Evolutionary conservation across 2,329 filamentous ascomycete genomes (phyloP), one percentile per base, ranked within the genome.

Genomic region (Chrysosporium queenslandicum): DNA sequence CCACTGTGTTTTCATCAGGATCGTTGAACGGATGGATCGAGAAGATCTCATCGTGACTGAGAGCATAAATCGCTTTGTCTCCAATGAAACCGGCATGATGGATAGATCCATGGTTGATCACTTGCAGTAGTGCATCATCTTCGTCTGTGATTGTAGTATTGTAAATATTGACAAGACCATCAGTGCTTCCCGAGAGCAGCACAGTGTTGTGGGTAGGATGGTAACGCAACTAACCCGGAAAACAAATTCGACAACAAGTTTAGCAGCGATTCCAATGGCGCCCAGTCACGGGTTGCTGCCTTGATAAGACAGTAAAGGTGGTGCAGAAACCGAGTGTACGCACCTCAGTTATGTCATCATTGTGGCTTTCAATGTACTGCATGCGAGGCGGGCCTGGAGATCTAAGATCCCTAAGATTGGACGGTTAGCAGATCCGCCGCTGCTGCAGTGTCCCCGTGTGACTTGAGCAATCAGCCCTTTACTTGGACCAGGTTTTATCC

Each of bases 1-100:
- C 66, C 4, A 69, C 62, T 1, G 72, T 68, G 49, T 75, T 71
- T 36, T 75, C 70, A 39, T 75, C 74, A 0, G 73, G 71, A 29
- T 75, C 71, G 4, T 72, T 72, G 18, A 73, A 71, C 0, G 75
- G 75, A 59, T 82, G 77, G 52, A 83, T 73, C 7, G 77, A 76
- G 59, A 82, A 74, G 20, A 74, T 74, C 61, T 83, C 80, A 56
- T 83, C 80, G 3, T 81, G 80, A 53, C 79, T 81, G 7, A 83
- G 68, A 4, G 78, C 78, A 58, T 77, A 82, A 50, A 81, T 73
- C 37, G 74, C 68, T 32, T 68, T 64, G 4, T 72, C 65, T 12
- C 71, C 74, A 21, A 83, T 67, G 64, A 82, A 82, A 2, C 78
- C 79, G 20, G 80, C 77, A 58, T 78, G 78, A 56, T 82, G 79